Conservation (phyloP, 2,329 filamentous ascomycete species). For the Graphilbum fragrans region DNA sequence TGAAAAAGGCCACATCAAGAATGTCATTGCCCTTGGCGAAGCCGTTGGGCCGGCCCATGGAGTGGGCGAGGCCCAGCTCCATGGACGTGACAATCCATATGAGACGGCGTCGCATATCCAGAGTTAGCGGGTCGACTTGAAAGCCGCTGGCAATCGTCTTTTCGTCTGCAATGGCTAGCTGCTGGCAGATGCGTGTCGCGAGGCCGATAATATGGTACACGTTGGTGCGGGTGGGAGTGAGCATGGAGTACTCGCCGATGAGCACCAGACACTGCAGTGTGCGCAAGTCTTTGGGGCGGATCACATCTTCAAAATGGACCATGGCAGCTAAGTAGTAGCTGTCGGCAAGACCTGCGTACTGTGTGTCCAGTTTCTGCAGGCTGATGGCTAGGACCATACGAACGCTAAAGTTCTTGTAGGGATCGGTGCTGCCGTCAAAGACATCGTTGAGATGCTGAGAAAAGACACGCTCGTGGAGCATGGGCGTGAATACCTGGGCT, state of each 20-base stretch:
- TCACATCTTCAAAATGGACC: slow-evolving; percentile 67
- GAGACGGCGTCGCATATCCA: slow-evolving; percentile 81
- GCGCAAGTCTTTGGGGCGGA: slow-evolving; percentile 81
- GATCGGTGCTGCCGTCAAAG: slow-evolving; percentile 61
- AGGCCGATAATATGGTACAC: slow-evolving; percentile 90
- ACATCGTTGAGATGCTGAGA: slow-evolving; percentile 67
- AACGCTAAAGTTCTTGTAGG: slow-evolving; percentile 78
- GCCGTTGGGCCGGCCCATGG: slow-evolving; percentile 74
- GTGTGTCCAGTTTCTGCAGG: slow-evolving; percentile 78
- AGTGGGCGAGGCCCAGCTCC: slow-evolving; percentile 80
- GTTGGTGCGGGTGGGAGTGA: slow-evolving; percentile 84
- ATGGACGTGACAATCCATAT: slow-evolving; percentile 83
- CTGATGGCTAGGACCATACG: slow-evolving; percentile 91
- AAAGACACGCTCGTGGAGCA: slow-evolving; percentile 74
- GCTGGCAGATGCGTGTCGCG: slow-evolving; percentile 77
- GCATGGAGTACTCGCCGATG: slow-evolving; percentile 80
- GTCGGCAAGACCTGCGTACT: slow-evolving; percentile 88
- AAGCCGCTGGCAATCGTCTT: slow-evolving; percentile 63
- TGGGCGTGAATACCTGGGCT: slow-evolving; percentile 84
- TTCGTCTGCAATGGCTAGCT: slow-evolving; percentile 78
- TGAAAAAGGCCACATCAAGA: slow-evolving; percentile 77
- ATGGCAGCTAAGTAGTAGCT: slow-evolving; percentile 90
- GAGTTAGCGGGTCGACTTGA: slow-evolving; percentile 55
- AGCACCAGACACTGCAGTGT: slow-evolving; percentile 83
- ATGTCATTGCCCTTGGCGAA: slow-evolving; percentile 74